Base-by-base conservation (phyloP, 2,329 filamentous ascomycete species). In the Epichloe coenophiala region DNA sequence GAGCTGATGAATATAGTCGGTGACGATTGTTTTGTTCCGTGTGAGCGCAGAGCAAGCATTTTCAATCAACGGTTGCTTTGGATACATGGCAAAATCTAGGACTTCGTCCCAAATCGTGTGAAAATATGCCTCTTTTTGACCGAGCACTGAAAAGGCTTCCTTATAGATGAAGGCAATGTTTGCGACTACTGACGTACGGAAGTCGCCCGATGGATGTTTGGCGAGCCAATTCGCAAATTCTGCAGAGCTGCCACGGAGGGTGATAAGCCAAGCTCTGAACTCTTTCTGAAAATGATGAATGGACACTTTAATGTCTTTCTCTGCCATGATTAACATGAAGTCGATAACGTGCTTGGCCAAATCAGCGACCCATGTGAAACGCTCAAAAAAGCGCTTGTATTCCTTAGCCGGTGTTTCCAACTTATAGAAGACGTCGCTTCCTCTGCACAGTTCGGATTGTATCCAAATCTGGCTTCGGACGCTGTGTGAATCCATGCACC, bases 311-410 rank as follows among this genome's bases (percentile, higher is more conserved):
- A 56, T 58, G 0, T 57, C 46, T 12, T 55, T 54, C 8, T 63
- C 56, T 3, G 62, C 56, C 52, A 69, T 64, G 9, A 61, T 47
- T 3, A 65, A 62, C 45, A 85, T 68, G 56, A 76, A 93, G 54
- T 89, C 83, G 1, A 89, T 71, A 23, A 85, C 74, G 57, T 88
- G 80, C 59, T 90, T 91, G 0, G 77, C 73, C 0, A 93, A 68
- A 48, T 84, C 74, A 0, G 80, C 83, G 1, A 90, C 64, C 86
- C 86, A 93, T 0, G 81, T 53, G 54, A 88, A 91, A 0, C 78
- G 73, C 0, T 65, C 46, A 23, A 52, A 82, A 76, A 83, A 89
- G 2, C 78, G 67, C 11, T 53, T 54, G 58, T 93, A 94, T 38
- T 81, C 79, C 0, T 54, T 31, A 0, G 79, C 70, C 0, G 87